Base-by-base conservation (phyloP, 2,329 filamentous ascomycete genomes). In the Curvularia sp. region DNA sequence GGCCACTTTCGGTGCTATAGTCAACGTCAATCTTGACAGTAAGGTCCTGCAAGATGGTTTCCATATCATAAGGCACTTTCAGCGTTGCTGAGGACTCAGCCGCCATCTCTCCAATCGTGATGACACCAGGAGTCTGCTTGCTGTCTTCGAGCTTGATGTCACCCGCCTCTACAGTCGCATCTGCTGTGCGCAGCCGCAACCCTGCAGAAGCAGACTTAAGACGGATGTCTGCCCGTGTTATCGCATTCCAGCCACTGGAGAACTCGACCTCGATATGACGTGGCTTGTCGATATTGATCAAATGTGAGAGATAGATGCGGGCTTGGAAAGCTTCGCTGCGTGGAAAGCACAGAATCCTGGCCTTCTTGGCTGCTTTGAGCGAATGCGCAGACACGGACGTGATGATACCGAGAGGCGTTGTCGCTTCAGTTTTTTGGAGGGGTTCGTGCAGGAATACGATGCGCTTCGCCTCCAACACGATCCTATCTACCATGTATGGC, bases 61-160 rank as follows among this genome's bases (percentile, higher is more conserved):
- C 93, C 10, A 94, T 83, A 0, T 90, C 93, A 68, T 96, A 99
- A 0, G 93, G 94, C 47, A 93, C 85, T 6, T 83, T 82, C 22
- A 97, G 80, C 22, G 81, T 86, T 20, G 89, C 76, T 0, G 71
- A 77, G 0, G 81, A 80, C 2, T 82, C 68, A 0, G 80, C 64
- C 0, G 75, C 64, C 44, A 91, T 75, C 0, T 62, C 51, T 18
- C 66, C 67, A 49, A 86, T 78, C 12, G 77, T 76, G 35, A 86
- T 78, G 13, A 78, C 76, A 4, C 83, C 83, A 13, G 78, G 76
- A 20, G 79, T 80, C 18, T 73, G 72, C 57, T 78, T 80, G 22
- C 77, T 80, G 20, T 80, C 76, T 2, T 73, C 67, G 20, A 85
- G 75, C 2, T 70, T 66, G 3, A 79, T 71, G 9, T 78, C 71